Percentiles rank a stretch among this genome's conserved stretches.
Conservation (phyloP, 78 protist species). For the Emiliania huxleyi region DNA sequence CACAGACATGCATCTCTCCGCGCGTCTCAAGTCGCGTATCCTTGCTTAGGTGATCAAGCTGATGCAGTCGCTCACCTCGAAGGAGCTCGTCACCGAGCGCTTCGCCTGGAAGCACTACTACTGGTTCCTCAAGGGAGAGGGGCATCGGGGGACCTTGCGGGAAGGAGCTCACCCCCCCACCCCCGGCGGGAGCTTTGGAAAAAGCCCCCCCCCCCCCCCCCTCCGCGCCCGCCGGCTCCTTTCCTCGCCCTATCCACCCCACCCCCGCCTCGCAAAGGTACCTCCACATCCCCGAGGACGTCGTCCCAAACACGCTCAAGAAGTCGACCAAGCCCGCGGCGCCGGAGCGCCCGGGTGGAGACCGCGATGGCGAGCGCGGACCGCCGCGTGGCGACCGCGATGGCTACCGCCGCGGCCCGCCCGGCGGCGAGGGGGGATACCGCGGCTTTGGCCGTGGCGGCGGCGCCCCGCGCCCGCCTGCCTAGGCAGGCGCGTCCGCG, state of each 20-base stretch:
- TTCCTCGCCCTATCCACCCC: too few species aligned
- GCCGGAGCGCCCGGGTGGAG: neutral
- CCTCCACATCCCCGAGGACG: constrained; percentile 86
- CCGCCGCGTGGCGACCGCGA: neutral
- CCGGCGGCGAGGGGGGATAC: neutral
- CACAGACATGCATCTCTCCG: too few species aligned
- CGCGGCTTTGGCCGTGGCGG: constrained; percentile 22
- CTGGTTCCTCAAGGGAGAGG: constrained; percentile 88
- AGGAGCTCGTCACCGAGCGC: constrained; percentile 73
- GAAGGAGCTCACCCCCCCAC: too few species aligned
- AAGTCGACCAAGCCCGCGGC: constrained; percentile 32
- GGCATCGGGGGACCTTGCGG: constrained; percentile 74
- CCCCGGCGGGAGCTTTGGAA: too few species aligned
- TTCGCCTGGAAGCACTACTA: constrained; percentile 92
- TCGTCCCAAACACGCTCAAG: constrained; percentile 88
- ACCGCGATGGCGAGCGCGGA: neutral
- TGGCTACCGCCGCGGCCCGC: constrained; percentile 4
- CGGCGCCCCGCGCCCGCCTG: constrained; percentile 10
- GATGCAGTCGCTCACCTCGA: constrained; percentile 76
- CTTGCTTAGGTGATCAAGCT: constrained; percentile 81
- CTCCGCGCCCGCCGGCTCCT: too few species aligned
- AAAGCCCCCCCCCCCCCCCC: too few species aligned
- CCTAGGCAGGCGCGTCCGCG: neutral
- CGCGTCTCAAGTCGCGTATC: too few species aligned
- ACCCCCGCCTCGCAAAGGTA: constrained; percentile 63